These are phyloP conservation scores for Tetrahymena malaccensis DNA, from an alignment of 73 alveolate species.

Conservation along the genomic window DNA sequence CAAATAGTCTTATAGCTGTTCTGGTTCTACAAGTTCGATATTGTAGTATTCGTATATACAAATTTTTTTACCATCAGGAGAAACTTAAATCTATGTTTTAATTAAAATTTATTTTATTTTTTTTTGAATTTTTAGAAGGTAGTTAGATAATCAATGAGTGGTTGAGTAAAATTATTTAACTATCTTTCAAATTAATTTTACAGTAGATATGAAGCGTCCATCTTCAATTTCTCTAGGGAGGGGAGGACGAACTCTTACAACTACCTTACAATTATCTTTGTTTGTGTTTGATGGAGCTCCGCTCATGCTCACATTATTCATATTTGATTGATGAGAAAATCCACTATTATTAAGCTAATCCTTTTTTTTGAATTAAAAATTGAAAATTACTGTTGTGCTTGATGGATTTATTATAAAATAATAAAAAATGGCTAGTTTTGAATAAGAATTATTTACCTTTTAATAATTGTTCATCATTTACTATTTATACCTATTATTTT, in stretches of 20 bases:
- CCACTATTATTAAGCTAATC: not conserved
- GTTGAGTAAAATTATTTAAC: no score
- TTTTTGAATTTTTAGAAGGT: no score
- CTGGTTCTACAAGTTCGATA: slow-evolving; percentile 46
- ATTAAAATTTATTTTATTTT: no score
- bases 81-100: slow-evolving; percentile 1
- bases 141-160: not conserved
- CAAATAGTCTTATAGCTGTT: slow-evolving; percentile 26
- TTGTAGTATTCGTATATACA: slow-evolving; percentile 35
- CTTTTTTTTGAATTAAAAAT: not conserved
- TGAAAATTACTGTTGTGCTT: not conserved
- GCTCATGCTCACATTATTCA: not conserved
- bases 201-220: slow-evolving; percentile 37
- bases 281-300: slow-evolving; percentile 1
- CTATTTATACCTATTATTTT: not conserved
- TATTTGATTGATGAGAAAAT: not conserved
- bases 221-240: slow-evolving; percentile 89
- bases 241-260: slow-evolving; percentile 98
- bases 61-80: slow-evolving; percentile 35
- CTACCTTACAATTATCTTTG: slow-evolving; percentile 93
- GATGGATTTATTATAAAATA: no score
- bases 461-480: not conserved
- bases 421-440: not conserved
- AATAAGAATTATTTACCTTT: not conserved
- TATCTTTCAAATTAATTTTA: not conserved